Conservation (phyloP, 2,329 filamentous ascomycete species). For the Pyricularia pennisetigena region DNA sequence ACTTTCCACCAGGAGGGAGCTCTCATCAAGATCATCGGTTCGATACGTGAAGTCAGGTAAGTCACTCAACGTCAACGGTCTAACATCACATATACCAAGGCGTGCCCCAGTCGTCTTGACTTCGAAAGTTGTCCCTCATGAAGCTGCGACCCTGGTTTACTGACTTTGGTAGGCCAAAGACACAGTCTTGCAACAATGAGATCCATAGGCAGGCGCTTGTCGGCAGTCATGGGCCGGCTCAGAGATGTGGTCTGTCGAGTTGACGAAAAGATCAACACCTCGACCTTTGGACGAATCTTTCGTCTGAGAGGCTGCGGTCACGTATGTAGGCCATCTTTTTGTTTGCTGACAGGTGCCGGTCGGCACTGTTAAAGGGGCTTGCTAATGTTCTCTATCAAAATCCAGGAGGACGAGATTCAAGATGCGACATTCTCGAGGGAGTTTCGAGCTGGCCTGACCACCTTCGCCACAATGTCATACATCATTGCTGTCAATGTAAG, state of each 20-base stretch:
- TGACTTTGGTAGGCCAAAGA: not conserved
- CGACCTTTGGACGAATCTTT: constrained; percentile 50
- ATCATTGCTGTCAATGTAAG: constrained; percentile 66
- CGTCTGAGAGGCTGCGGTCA: constrained; percentile 58
- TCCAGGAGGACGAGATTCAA: constrained; percentile 49
- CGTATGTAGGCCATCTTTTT: constrained; percentile 31
- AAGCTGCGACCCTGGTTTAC: not conserved
- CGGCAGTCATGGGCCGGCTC: not conserved
- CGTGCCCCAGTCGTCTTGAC: not conserved
- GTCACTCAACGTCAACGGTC: not conserved
- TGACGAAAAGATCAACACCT: constrained; percentile 20
- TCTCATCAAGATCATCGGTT: not conserved
- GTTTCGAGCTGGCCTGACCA: constrained; percentile 69
- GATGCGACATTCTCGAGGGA: constrained; percentile 67
- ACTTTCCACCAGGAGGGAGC: not conserved
- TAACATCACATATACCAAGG: not conserved
- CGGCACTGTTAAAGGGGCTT: not conserved
- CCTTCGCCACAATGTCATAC: constrained; percentile 75
- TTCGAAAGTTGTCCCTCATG: not conserved
- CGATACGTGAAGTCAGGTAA: not conserved
- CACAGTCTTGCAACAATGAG: not conserved
- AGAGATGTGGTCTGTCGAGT: not conserved
- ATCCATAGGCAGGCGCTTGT: not conserved
- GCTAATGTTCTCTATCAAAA: not conserved
- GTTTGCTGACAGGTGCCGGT: no score